Evolutionary conservation across 2,329 filamentous ascomycete species (phyloP).

Genomic region (Xylogone sp.): DNA sequence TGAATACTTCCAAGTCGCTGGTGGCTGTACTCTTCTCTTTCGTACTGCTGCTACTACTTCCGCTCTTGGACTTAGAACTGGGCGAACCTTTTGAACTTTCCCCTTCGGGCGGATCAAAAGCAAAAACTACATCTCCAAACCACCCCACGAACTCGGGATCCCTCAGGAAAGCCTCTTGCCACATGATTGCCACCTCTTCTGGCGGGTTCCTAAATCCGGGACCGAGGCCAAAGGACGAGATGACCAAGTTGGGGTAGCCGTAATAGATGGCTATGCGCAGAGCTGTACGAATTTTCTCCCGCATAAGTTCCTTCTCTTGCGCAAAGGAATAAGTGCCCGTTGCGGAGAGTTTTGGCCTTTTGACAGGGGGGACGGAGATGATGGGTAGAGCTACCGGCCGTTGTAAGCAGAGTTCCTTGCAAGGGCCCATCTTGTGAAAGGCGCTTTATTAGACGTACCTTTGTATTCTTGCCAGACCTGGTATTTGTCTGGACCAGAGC

Average conservation of each 20-base stretch:
- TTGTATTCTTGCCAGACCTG: constrained; percentile 50
- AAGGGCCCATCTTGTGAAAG: too few relatives aligned
- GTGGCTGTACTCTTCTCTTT: constrained; percentile 7
- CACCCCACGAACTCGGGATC: constrained; percentile 59
- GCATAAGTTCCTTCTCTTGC: constrained; percentile 67
- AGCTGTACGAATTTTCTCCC: constrained; percentile 67
- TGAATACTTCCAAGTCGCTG: constrained; percentile 50
- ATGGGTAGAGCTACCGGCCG: constrained; percentile 52
- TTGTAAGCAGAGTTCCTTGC: background rate
- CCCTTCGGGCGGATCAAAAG: constrained; percentile 52
- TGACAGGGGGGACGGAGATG: constrained; percentile 69
- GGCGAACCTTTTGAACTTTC: constrained; percentile 45
- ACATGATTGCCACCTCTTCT: constrained; percentile 60
- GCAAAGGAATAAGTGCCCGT: constrained; percentile 69
- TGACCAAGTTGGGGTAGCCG: constrained; percentile 52
- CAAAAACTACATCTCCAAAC: constrained; percentile 59
- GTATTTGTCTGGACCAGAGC: constrained; percentile 62
- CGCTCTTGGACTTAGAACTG: constrained; percentile 11
- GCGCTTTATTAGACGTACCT: constrained; percentile 20
- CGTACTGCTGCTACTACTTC: background rate
- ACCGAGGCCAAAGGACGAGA: constrained; percentile 63
- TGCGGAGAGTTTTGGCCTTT: constrained; percentile 69
- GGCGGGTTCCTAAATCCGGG: constrained; percentile 63
- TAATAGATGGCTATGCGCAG: constrained; percentile 65
- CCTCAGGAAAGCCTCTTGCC: constrained; percentile 61